These are phyloP conservation scores for Penicillium sp. DNA, from an alignment of 2,329 filamentous ascomycete species.

Conservation along the genomic window DNA sequence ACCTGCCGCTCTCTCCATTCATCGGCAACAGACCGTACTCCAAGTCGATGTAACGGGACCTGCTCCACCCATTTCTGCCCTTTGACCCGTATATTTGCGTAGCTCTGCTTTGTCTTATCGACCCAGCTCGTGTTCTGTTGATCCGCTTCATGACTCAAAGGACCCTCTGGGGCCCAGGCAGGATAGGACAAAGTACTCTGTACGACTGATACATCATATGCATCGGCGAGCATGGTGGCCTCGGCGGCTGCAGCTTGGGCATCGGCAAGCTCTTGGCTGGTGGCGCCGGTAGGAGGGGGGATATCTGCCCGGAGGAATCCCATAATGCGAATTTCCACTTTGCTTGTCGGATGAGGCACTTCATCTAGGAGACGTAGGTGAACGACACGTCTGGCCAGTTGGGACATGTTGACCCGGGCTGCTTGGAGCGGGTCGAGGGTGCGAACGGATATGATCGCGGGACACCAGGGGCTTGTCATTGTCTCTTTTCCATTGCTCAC, in stretches of 20 bases:
- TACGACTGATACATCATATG: slow-evolving; percentile 44
- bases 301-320: slow-evolving; percentile 57
- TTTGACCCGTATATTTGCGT: slow-evolving; percentile 54
- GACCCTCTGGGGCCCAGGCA: slow-evolving; percentile 43
- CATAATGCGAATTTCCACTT: slow-evolving; percentile 63
- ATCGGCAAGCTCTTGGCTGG: slow-evolving; percentile 34
- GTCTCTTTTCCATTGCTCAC: slow-evolving; percentile 37
- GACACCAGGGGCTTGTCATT: slow-evolving; percentile 57
- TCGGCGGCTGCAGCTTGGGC: slow-evolving; percentile 41
- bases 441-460: slow-evolving; percentile 60
- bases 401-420: slow-evolving; percentile 51
- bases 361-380: slow-evolving; percentile 37
- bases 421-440: slow-evolving; percentile 52
- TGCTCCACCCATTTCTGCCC: slow-evolving; percentile 61
- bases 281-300: slow-evolving; percentile 23
- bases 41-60: slow-evolving; percentile 62
- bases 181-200: slow-evolving; percentile 44
- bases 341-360: slow-evolving; percentile 26
- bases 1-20: slow-evolving; percentile 52
- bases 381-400: slow-evolving; percentile 56
- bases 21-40: slow-evolving; percentile 55
- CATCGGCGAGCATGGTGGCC: slow-evolving; percentile 43
- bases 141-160: slow-evolving; percentile 11
- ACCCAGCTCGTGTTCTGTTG: slow-evolving; percentile 43
- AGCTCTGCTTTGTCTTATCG: slow-evolving; percentile 51